These are phyloP conservation scores for Penicillium sp. DNA, from an alignment of 2,329 filamentous ascomycete species.

Conservation along the genomic window DNA sequence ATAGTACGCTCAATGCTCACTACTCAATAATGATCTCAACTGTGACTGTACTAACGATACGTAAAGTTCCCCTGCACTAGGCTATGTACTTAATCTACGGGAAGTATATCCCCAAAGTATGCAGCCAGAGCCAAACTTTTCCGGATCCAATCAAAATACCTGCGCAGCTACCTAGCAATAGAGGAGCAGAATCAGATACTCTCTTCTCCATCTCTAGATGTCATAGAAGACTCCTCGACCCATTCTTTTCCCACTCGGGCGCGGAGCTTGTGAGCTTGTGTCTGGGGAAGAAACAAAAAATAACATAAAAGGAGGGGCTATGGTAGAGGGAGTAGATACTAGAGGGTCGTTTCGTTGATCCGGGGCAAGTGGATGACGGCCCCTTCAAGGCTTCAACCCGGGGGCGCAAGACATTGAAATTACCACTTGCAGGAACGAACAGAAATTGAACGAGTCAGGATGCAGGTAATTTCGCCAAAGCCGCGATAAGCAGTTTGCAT, in stretches of 20 bases:
- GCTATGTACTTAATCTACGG: background rate
- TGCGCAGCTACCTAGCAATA: background rate
- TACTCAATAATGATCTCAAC: background rate
- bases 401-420: background rate
- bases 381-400: background rate
- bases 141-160: background rate
- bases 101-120: background rate
- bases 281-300: background rate
- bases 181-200: no score
- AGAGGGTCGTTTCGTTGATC: background rate
- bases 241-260: background rate
- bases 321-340: background rate
- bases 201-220: no score
- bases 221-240: background rate
- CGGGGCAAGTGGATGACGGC: background rate
- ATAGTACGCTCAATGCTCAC: background rate
- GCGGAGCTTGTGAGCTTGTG: background rate
- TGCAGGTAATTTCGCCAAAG: slow-evolving; percentile 11
- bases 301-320: background rate
- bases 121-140: background rate
- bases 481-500: slow-evolving; percentile 30
- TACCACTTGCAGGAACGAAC: background rate
- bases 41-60: background rate
- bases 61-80: background rate
- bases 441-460: slow-evolving; percentile 9